Base-by-base conservation (phyloP, 176 grass and related monocot genomes). In the Avena insularis region DNA sequence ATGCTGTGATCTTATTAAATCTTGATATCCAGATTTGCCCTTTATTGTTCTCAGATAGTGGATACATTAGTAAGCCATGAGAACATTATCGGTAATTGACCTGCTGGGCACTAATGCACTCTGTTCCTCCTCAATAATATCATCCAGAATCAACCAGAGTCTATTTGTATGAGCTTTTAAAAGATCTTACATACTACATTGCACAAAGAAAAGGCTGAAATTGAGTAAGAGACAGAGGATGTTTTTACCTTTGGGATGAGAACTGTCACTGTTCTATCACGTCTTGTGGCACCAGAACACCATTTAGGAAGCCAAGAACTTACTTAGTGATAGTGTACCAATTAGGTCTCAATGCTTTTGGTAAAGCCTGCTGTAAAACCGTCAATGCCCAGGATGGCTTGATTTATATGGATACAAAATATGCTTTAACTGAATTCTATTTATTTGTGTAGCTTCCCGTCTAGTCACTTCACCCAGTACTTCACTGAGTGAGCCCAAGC, bases 271-370 rank as follows among this genome's bases (percentile, higher is more conserved):
- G 40, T 10, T 73, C 70, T 48, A 73, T 73, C 70, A 73, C 43
- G 20, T 48, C 40, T 47, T 48, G 70, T 0, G 20, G 38, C 20
- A 73, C 0, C 5, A 21, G 20, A 48, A 46, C 20, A 48, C 70
- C 10, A 73, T 73, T 23, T 73, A 73, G 20, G 20, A 73, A 73
- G 43, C 70, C 70, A 48, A 71, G 68, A 71, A 43, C 35, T 43
- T 40, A 16, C 35, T 72, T 72, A 72, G 69, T 21, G 69, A 72
- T 47, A 40, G 17, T 71, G 38, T 72, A 72, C 69, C 69, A 47
- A 13, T 72, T 72, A 21, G 19, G 69, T 12, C 10, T 33, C 19
- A 73, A 6, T 48, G 70, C 20, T 73, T 12, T 73, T 73, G 40
- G 43, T 73, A 73, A 73, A 48, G 40, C 11, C 11, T 48, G 0